Base-by-base conservation (phyloP, 2,329 filamentous ascomycete genomes). In the Emmonsiellopsis sp. region DNA sequence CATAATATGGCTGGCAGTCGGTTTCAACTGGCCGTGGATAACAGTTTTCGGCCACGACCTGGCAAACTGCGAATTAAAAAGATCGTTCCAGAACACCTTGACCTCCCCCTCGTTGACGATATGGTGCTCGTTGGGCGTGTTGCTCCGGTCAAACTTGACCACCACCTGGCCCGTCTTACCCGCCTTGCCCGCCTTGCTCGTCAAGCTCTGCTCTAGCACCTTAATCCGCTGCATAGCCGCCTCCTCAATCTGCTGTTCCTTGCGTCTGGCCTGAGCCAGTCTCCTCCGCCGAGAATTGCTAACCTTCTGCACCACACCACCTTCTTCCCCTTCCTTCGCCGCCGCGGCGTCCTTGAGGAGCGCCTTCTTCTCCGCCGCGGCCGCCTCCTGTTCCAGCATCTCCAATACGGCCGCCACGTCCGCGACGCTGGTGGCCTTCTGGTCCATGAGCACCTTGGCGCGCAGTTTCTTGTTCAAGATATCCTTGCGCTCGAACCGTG, bases 361-460 rank as follows among this genome's bases (percentile, higher is more conserved):
- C 21, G 21, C 36, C 31, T 62, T 62, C 42, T 58, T 55, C 40
- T 52, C 55, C 6, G 53, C 54, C n/a, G 53, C 40, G 17, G 49
- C 40, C 46, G 14, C 55, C 40, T 65, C 65, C 45, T 69, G 60
- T 42, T 76, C 68, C 60, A 81, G 77, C 56, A 77, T 71, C 31
- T 65, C 57, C 51, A 84, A 63, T 2, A 83, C 79, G 17, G 78
- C 76, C 1, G 81, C 80, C 27, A 83, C 63, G 61, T 85, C 82
- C 5, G 81, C 82, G 17, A 83, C 74, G 43, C 73, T 76, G 53
- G 81, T 84, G n/a, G 79, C 80, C 64, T 80, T 82, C 63, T 85
- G 82, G 61, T 85, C 72, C 80, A 84, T 83, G 44, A 84, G 70
- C 44, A 71, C 70, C 53, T 71, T 71, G n/a, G 75, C 76, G 21